Base-by-base conservation (phyloP, 2,329 filamentous ascomycete genomes). In the Claviceps capensis region DNA sequence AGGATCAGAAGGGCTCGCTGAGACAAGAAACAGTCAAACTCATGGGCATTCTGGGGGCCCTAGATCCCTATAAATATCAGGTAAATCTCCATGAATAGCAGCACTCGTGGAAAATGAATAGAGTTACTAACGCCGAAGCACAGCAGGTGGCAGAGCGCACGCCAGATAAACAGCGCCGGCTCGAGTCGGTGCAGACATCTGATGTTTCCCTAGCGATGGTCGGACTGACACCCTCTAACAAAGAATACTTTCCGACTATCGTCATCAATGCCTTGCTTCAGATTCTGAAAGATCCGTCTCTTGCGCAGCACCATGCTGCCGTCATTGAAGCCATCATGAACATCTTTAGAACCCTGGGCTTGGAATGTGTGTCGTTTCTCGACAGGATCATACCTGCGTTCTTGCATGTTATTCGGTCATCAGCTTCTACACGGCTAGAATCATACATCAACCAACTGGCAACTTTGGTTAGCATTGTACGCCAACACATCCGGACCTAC, bases 121-220 rank as follows among this genome's bases (percentile, higher is more conserved):
- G 23, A 22, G 17, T 34, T 44, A 26, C 55, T 58, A 47, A 58
- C 52, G 11, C 34, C 17, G 19, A 9, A 36, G 14, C 13, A 30
- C 49, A 62, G 70, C 87, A 95, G 72, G 89, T 95, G 50, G 87
- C 94, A 65, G 91, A 97, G 66, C 82, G 84, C 56, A 86, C 83
- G 2, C 88, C 89, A 0, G 91, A 96, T 63, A 79, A 85, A 57
- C 86, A 93, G 62, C 78, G 77, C 30, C 77, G 76, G 19, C 73
- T 75, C 41, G 81, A 84, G 58, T 74, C 75, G 1, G 79, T 77
- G 42, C 79, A 82, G 53, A 72, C 95, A 60, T 95, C 91, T 0
- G 93, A 98, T 67, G 94, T 98, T 46, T 93, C 90, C 3, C 76
- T 98, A 34, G 97, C 98, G 76, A 98, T 98, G 91, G 89, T 88